Evolutionary conservation across 441 rosid species (phyloP), one percentile per base, ranked within the genome.

Genomic region (Croton setiger): DNA sequence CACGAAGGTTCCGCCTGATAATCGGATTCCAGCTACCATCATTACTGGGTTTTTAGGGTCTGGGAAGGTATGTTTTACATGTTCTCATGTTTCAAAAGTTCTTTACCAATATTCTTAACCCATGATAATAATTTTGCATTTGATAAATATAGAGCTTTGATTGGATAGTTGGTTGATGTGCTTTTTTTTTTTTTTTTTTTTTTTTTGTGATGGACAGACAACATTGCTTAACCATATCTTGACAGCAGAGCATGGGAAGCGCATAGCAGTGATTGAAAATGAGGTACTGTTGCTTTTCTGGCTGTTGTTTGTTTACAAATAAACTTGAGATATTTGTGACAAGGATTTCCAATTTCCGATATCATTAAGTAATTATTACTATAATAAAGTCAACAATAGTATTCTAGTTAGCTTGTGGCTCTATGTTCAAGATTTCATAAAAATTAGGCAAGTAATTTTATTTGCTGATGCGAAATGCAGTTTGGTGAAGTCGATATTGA

Each of bases 41-140:
- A 92, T 95, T 66, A 95, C 98, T 1, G 98, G 99, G 0, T 92
- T 95, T 62, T 68, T 95, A 66, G 99, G 99, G 43, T 95, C 99
- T 37, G 98, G 97, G 51, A 88, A 95, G 92, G 99, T 94, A n/a
- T 23, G 0, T 1, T 48, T 7, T 48, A 7, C n/a, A 5, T 48
- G 4, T 5, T 53, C 39, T 41, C 43, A 7, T 27, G 53, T 70
- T 53, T 23, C 6, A 37, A 17, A 17, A 3, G 43, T 36, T 23
- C 8, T 3, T 21, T 7, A 31, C 39, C 9, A 12, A 31, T 47
- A 13, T 18, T 58, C 10, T 18, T 58, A 33, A 54, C 37, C 44
- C 41, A 36, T 27, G 20, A 15, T 23, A 5, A 33, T 14, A 8
- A 12, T 31, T 51, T 43, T 10, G 14, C 3, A 4, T 45, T 48